Conservation (phyloP, 306 rosid genomes). For the Vicia faba region DNA sequence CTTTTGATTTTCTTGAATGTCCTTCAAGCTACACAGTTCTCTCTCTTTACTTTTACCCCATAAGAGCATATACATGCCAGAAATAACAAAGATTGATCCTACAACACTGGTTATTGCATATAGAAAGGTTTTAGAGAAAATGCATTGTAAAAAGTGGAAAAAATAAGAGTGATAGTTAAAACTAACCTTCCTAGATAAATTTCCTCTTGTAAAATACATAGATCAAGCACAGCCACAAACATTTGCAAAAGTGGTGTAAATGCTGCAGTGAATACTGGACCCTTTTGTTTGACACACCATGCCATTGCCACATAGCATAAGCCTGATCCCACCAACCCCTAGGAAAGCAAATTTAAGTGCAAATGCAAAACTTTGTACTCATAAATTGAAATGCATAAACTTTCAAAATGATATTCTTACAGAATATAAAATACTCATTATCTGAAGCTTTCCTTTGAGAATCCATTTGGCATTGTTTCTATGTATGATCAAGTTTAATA, state of each 20-base stretch:
- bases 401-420: slow-evolving; percentile 54
- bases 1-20: slow-evolving; percentile 45
- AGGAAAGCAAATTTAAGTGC: not conserved
- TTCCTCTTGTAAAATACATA: slow-evolving; percentile 64
- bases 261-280: slow-evolving; percentile 86
- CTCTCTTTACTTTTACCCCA: slow-evolving; percentile 79
- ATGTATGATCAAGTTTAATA: slow-evolving; percentile 54
- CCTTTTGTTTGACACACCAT: slow-evolving; percentile 85
- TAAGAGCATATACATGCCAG: slow-evolving; percentile 72
- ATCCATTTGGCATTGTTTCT: slow-evolving; percentile 53
- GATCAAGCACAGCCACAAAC: slow-evolving; percentile 68
- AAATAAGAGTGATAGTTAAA: slow-evolving; percentile 12
- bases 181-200: slow-evolving; percentile 81
- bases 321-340: slow-evolving; percentile 91
- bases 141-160: not conserved
- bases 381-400: not conserved
- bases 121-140: slow-evolving; percentile 28
- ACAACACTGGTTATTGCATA: slow-evolving; percentile 54
- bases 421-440: slow-evolving; percentile 57
- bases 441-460: slow-evolving; percentile 63
- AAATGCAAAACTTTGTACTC: not conserved
- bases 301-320: slow-evolving; percentile 91
- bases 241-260: slow-evolving; percentile 73
- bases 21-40: slow-evolving; percentile 38
- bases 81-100: slow-evolving; percentile 73